phyloP scores from a whole-genome alignment of 306 rosid genomes.

The Castanospermum australe region DNA sequence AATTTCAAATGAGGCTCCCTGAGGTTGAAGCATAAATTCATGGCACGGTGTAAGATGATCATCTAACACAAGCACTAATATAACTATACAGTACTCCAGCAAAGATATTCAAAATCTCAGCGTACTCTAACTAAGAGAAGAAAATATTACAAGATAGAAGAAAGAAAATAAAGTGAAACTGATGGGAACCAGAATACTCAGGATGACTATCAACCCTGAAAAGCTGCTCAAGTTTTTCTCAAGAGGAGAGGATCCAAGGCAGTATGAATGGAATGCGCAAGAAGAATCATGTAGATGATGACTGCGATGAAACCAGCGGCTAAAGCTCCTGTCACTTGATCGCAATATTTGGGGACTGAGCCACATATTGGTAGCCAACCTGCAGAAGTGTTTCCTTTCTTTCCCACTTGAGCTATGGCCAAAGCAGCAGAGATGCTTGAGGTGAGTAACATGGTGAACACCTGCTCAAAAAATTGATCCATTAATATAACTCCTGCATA shows the following conservation, averaged over 20 bases:
- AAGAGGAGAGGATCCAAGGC: constrained; percentile 68
- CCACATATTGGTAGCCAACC: constrained; percentile 85
- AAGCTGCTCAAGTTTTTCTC: constrained; percentile 21
- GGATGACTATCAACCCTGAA: neutral
- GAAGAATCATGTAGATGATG: constrained; percentile 42
- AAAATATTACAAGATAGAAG: neutral
- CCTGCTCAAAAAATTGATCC: constrained; percentile 42
- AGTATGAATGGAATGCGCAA: constrained; percentile 55
- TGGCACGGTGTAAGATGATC: neutral
- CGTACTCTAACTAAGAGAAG: neutral
- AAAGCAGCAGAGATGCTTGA: constrained; percentile 74
- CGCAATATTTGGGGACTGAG: constrained; percentile 60
- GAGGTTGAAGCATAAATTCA: neutral
- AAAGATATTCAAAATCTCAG: neutral
- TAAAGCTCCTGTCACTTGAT: constrained; percentile 57
- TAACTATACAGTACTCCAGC: neutral
- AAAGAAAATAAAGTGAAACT: neutral
- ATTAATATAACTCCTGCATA: neutral
- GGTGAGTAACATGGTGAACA: constrained; percentile 49
- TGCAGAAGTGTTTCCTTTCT: constrained; percentile 65
- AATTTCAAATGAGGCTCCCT: neutral
- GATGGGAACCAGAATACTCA: neutral
- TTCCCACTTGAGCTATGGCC: constrained; percentile 74
- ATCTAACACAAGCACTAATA: neutral
- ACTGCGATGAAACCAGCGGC: constrained; percentile 45